Conservation (phyloP, 2,329 filamentous ascomycete species). For the Trichoderma lentiforme region DNA sequence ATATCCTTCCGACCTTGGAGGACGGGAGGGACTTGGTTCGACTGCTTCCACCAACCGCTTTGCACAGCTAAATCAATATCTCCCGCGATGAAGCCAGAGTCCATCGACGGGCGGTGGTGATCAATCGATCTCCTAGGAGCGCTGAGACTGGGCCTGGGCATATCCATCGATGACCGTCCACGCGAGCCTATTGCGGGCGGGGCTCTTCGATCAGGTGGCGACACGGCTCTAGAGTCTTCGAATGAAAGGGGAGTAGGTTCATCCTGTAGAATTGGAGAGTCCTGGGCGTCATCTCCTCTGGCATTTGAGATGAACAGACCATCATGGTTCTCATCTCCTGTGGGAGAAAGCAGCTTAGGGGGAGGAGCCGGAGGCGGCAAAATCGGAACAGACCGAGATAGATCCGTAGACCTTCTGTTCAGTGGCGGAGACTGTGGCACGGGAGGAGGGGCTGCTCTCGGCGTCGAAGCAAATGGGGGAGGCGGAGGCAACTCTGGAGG, state of each 20-base stretch:
- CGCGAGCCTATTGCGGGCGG: constrained; percentile 36
- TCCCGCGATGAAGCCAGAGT: constrained; percentile 80
- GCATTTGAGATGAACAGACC: constrained; percentile 27
- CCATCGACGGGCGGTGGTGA: constrained; percentile 66
- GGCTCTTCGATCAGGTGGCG: constrained; percentile 46
- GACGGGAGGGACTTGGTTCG: constrained; percentile 73
- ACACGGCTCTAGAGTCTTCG: constrained; percentile 42
- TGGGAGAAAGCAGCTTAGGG: constrained; percentile 25
- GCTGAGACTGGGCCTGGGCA: constrained; percentile 33
- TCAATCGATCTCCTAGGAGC: constrained; percentile 65
- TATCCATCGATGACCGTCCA: constrained; percentile 35
- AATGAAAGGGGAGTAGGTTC: constrained; percentile 41
- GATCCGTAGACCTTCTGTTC: constrained; percentile 64
- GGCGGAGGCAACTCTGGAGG: constrained; percentile 53
- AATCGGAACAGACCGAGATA: constrained; percentile 67
- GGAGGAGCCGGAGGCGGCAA: constrained; percentile 45
- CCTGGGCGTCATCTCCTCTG: constrained; percentile 24
- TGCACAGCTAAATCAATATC: constrained; percentile 75
- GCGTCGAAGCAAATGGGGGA: constrained; percentile 50
- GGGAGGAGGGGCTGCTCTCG: constrained; percentile 61
- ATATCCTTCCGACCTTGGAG: constrained; percentile 83
- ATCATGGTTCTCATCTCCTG: constrained; percentile 65
- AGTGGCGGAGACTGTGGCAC: constrained; percentile 56
- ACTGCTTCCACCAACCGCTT: constrained; percentile 84
- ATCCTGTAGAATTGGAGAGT: constrained; percentile 38